Evolutionary conservation across 257 asterid species (phyloP).

Genomic region (Rauvolfia tetraphylla): DNA sequence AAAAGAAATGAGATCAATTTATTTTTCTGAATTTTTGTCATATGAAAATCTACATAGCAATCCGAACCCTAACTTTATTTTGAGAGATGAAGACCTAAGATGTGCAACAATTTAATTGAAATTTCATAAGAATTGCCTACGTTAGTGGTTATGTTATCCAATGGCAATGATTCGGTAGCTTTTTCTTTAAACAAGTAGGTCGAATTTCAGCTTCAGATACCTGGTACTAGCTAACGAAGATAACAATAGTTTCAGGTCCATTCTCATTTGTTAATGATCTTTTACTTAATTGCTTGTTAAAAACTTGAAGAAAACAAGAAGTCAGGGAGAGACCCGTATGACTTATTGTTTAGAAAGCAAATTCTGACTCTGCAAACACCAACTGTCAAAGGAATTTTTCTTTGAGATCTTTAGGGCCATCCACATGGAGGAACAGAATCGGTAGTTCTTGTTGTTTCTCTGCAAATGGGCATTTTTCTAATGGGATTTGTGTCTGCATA

Average conservation of each 20-base stretch:
- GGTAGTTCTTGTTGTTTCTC: neutral
- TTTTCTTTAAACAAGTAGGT: neutral
- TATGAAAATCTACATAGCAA: too few species aligned
- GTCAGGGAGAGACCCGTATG: neutral
- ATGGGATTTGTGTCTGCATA: conserved; percentile 1
- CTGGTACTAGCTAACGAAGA: neutral
- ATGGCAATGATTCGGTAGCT: neutral
- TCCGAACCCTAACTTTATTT: too few species aligned
- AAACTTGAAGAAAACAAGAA: neutral
- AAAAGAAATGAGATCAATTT: too few species aligned
- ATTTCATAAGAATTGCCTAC: neutral
- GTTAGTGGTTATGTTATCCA: neutral
- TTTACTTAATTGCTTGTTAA: neutral
- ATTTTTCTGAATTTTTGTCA: too few species aligned
- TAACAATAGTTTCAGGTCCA: neutral
- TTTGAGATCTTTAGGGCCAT: neutral
- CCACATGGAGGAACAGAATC: conserved; percentile 16
- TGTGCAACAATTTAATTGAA: neutral
- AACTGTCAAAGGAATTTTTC: conserved; percentile 1
- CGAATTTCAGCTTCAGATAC: neutral
- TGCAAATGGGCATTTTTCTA: neutral
- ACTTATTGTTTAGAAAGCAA: neutral
- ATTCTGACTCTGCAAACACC: neutral
- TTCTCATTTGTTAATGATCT: neutral
- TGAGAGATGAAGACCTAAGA: neutral